Conservation (phyloP, 495 filamentous ascomycete genomes). For the Cladorrhinum samala region DNA sequence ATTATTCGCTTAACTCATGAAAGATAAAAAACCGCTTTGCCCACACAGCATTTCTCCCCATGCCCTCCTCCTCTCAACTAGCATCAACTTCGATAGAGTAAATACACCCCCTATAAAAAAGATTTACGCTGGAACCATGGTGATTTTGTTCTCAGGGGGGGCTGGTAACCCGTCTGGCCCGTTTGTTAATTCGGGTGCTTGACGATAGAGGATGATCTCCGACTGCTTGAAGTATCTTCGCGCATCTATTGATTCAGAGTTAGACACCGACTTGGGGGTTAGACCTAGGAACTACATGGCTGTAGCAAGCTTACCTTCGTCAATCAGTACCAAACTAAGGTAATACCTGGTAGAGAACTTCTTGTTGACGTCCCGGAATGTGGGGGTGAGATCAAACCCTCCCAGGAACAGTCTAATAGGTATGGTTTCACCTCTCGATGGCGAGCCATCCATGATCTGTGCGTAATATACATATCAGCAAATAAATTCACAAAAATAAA, state of each 20-base stretch:
- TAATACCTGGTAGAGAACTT: conserved; percentile 99
- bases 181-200: conserved; percentile 65
- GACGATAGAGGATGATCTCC: conserved; percentile 95
- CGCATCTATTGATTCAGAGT: conserved; percentile 64
- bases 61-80: not conserved
- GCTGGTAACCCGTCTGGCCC: conserved; percentile 21
- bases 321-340: conserved; percentile 90
- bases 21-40: not conserved
- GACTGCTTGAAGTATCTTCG: conserved; percentile 98
- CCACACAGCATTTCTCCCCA: not conserved
- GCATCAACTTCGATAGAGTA: no score
- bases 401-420: conserved; percentile 96
- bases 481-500: not conserved
- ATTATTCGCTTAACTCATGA: conserved; percentile 6
- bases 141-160: conserved; percentile 22
- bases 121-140: conserved; percentile 20
- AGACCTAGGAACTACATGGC: not conserved
- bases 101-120: not conserved
- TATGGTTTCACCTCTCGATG: conserved; percentile 95
- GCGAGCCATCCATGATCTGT: conserved; percentile 99
- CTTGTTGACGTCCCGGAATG: conserved; percentile 99
- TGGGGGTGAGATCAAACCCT: conserved; percentile 95
- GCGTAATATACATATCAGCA: not conserved
- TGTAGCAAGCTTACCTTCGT: conserved; percentile 62
- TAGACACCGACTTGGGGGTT: conserved; percentile 1